Base-by-base conservation (phyloP, 352 stramenopile genomes). In the Pythium biforme region DNA sequence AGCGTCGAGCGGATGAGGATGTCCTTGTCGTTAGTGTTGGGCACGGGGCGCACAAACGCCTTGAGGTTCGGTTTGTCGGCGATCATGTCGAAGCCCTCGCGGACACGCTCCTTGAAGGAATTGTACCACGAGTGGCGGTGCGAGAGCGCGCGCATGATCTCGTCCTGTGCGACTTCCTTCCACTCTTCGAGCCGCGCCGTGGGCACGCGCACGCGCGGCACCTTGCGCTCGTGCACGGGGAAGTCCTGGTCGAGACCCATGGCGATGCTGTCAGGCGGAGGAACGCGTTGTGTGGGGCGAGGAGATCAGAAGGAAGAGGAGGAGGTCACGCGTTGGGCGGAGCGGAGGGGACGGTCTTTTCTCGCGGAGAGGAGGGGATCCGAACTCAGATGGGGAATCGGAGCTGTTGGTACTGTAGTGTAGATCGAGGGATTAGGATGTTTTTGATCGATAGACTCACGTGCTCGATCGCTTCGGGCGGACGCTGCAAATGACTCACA, bases 71-170 rank as follows among this genome's bases (percentile, higher is more conserved):
- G 68, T 11, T 61, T 59, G 34, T 78, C 68, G 40, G 68, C 57
- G 29, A 68, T 60, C 54, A 72, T 66, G 43, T 74, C 65, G 65
- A 64, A 78, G 40, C 58, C 55, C 33, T 73, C 62, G 31, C 55
- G 57, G 26, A 71, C 62, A 37, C 66, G 58, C 40, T 78, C 68
- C 41, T 72, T 56, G 51, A 75, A 72, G 7, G 43, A 59, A 51
- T 77, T 75, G 68, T 74, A 79, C 74, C 74, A 81, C 69, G 74
- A 81, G 40, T 76, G 56, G 26, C 41, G 65, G 54, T 75, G 61
- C 20, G 52, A 40, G 4, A 81, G 54, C 40, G 72, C 71, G 56
- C 59, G 66, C 19, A 49, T 50, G 51, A 81, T 61, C 48, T 81
- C 74, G n/a, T 73, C 53, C 26, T 69, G 68, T 7, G 68, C 72